Base-by-base conservation (phyloP, 345 rosid genomes). In the Streptanthus diversifolius region DNA sequence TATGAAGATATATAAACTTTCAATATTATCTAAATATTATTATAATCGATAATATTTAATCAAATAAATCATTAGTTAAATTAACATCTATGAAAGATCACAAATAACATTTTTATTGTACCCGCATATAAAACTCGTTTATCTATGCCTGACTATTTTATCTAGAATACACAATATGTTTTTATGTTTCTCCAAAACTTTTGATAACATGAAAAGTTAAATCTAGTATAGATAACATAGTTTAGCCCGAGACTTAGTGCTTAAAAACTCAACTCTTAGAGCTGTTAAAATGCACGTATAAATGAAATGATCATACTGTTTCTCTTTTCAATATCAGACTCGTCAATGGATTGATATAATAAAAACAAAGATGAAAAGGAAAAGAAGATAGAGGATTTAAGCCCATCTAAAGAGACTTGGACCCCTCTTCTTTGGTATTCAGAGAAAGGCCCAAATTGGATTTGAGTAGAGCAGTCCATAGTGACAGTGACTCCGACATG, bases 371-470 rank as follows among this genome's bases (percentile, higher is more conserved):
- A 10, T n/a, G 5, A 5, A 27, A 39, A 48, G 18, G 11, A 18
- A 11, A 24, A 30, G 14, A 25, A 52, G 53, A 44, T 63, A 22
- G 25, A 72, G 37, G 22, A 44, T 45, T 27, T 12, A 65, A 65
- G 66, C 77, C 78, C 78, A 74, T 58, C 17, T 37, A 49, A 30
- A 18, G 62, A 67, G 30, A 11, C 32, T 51, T 51, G 51, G 54
- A 17, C 29, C 53, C 24, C 53, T 47, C 53, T 47, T 45, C 15
- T 48, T 48, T 19, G 61, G 55, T 25, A 49, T 59, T 17, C n/a
- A 49, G 62, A 47, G 40, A 39, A 40, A 74, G 78, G 78, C 78
- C 78, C 78, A 67, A 45, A 29, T 29, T 37, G 39, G 67, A 66
- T 29, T n/a, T 58, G 68, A 67, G 37, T 74, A 66, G 68, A 66